Base-by-base conservation (phyloP, 345 rosid genomes). In the Combretum micranthum region DNA sequence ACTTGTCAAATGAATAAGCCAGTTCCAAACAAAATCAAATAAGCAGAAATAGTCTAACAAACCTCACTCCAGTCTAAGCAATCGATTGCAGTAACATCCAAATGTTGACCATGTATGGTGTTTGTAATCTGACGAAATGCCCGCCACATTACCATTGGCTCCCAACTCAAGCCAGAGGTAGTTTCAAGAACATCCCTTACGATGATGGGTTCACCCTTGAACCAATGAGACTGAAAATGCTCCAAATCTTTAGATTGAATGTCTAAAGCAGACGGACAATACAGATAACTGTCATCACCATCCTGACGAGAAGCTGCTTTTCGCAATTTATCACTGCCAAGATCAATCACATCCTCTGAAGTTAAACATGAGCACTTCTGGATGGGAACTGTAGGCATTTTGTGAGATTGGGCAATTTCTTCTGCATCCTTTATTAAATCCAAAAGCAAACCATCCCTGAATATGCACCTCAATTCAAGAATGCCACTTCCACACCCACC, bases 201-300 rank as follows among this genome's bases (percentile, higher is more conserved):
- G 43, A 87, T 49, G 32, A 85, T 80, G 58, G 90, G 97, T 75
- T 87, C 86, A 17, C 86, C 97, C 62, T 69, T 85, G 54, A 57
- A 59, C 97, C 94, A 90, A 37, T 90, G 96, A 56, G 44, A 67
- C 67, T 73, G 90, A 67, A 90, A 90, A 78, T 90, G 96, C 60
- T 74, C 57, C 62, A 83, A 42, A 64, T 79, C 72, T 32, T 59
- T 74, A 19, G 55, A 58, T 42, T 65, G 59, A 57, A 74, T 60
- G 57, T 78, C 80, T 42, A 49, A 50, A 13, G 78, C 79, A 53
- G 45, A 55, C 59, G 96, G 97, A 56, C 64, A 68, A 67, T 80
- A 90, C n/a, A 90, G 57, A 67, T 72, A 80, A 60, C 85, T 85
- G 59, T 82, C 91, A 53, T 59, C 49, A 32, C 80, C 55, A 57